Evolutionary conservation across 805 yeast genomes (phyloP).

Genomic region (Metschnikowia chrysomelidarum): DNA sequence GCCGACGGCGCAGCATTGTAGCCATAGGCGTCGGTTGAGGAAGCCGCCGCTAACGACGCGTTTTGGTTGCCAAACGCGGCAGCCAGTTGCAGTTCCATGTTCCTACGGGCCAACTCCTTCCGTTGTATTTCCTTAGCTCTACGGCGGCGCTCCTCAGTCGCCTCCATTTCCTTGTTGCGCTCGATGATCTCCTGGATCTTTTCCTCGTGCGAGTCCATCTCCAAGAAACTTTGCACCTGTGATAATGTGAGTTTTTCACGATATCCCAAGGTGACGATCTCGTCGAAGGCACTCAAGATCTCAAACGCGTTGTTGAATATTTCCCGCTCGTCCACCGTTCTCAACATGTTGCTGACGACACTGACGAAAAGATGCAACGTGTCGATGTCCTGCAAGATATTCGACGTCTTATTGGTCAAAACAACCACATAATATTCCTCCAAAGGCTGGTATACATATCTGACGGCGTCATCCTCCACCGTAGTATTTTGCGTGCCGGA

Average conservation of each 20-base stretch:
- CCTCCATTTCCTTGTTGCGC: conserved; percentile 94
- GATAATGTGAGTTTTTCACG: conserved; percentile 78
- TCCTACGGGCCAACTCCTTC: conserved; percentile 66
- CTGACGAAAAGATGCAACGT: conserved; percentile 84
- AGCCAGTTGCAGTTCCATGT: conserved; percentile 44
- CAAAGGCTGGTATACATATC: conserved; percentile 94
- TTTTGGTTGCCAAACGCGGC: conserved; percentile 10
- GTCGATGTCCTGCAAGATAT: conserved; percentile 90
- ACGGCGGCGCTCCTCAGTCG: conserved; percentile 94
- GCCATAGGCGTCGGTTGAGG: conserved; percentile 12
- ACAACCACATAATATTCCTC: conserved; percentile 90
- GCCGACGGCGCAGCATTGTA: conserved; percentile 18
- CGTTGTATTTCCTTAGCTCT: conserved; percentile 88
- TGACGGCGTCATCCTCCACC: conserved; percentile 85
- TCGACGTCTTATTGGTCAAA: conserved; percentile 86
- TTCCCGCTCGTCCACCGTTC: conserved; percentile 76
- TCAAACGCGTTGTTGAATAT: conserved; percentile 84
- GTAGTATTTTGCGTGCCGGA: conserved; percentile 83
- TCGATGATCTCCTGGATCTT: conserved; percentile 97
- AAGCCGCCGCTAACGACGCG: conserved; percentile 1
- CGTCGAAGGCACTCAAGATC: conserved; percentile 89
- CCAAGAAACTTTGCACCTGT: conserved; percentile 86
- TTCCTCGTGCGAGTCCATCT: conserved; percentile 98
- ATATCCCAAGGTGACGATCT: conserved; percentile 85
- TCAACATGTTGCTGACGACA: conserved; percentile 70